Evolutionary conservation across 768 basidiomycete species (phyloP).

Genomic region (Crepidotus variabilis): DNA sequence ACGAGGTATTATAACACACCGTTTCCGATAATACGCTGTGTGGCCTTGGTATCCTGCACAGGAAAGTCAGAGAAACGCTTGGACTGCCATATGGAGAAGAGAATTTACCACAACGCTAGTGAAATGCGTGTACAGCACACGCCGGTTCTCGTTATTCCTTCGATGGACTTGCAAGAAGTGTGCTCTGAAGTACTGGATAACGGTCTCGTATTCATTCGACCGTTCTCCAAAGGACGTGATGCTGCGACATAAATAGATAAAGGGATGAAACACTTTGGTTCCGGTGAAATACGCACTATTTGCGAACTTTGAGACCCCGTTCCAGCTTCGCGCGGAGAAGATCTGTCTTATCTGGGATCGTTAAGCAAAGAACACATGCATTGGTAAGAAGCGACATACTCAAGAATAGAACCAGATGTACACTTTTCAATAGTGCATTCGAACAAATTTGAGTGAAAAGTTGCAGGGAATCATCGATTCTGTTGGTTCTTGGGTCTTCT

Average conservation of each 20-base stretch:
- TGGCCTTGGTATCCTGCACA: conserved; percentile 73
- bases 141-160: conserved; percentile 73
- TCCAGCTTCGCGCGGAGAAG: conserved; percentile 71
- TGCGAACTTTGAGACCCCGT: conserved; percentile 64
- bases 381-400: conserved; percentile 33
- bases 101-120: conserved; percentile 72
- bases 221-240: conserved; percentile 81
- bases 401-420: conserved; percentile 55
- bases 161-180: conserved; percentile 83
- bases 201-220: conserved; percentile 76
- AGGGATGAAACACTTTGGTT: conserved; percentile 5
- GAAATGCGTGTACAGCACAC: conserved; percentile 79
- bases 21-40: conserved; percentile 79
- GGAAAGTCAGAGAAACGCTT: not conserved
- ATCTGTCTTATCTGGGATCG: conserved; percentile 66
- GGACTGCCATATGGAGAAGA: conserved; percentile 3
- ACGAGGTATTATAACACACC: conserved; percentile 38
- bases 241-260: conserved; percentile 30
- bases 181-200: conserved; percentile 82
- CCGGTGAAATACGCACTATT: conserved; percentile 55
- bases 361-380: conserved; percentile 6
- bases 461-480: conserved; percentile 87
- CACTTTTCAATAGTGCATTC: conserved; percentile 73
- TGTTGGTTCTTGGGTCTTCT: conserved; percentile 81
- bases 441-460: conserved; percentile 84